Conservation (phyloP, 108 stramenopile species). For the Skeletonema marinoi region DNA sequence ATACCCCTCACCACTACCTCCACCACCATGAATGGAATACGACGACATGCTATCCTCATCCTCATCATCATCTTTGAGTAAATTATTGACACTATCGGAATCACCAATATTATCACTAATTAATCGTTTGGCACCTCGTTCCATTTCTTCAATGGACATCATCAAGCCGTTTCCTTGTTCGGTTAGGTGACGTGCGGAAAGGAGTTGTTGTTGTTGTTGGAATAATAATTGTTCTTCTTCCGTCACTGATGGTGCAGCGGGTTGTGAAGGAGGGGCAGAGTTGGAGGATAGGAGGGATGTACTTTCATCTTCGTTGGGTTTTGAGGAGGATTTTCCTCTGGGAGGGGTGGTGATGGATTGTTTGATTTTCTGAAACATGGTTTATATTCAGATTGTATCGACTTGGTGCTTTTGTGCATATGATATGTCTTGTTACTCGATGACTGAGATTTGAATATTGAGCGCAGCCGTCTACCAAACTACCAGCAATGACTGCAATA, state of each 20-base stretch:
- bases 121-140: slow-evolving; percentile 17
- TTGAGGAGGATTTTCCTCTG: not conserved
- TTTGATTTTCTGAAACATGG: not conserved
- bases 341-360: not conserved
- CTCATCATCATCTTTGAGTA: not conserved
- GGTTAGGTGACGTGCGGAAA: no score
- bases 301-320: not conserved
- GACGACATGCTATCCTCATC: not conserved
- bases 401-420: no score
- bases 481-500: no score
- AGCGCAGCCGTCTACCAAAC: no score
- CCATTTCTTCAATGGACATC: slow-evolving; percentile 13
- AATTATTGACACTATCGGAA: slow-evolving; percentile 28
- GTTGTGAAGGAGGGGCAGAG: not conserved
- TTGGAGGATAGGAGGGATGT: not conserved
- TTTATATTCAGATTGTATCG: not conserved
- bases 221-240: not conserved
- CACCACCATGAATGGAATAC: not conserved
- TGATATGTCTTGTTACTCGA: no score
- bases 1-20: not conserved
- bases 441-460: no score
- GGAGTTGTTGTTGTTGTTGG: not conserved
- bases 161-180: not conserved
- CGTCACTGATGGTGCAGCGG: not conserved
- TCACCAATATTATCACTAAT: slow-evolving; percentile 12